These are phyloP conservation scores for Schizosaccharomyces cryophilus DNA, from an alignment of 805 yeast genomes.

Conservation along the genomic window DNA sequence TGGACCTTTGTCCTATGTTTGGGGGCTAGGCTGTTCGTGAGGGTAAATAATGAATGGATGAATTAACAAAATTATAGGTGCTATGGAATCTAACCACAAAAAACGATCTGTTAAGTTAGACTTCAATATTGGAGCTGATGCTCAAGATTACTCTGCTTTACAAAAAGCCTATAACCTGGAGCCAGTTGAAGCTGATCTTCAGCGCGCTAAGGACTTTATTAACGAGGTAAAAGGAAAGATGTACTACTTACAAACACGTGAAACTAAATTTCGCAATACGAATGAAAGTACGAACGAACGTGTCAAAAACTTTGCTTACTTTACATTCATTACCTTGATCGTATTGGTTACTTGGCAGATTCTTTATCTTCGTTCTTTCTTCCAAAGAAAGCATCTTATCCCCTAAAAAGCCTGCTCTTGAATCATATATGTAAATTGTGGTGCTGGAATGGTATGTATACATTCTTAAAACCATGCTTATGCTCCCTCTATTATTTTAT, in stretches of 20 bases:
- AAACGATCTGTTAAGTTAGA: constrained; percentile 63
- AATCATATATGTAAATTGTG: neutral
- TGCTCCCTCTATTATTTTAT: too few relatives aligned
- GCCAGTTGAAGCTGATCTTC: constrained; percentile 76
- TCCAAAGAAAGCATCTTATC: constrained; percentile 15
- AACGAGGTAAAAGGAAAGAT: constrained; percentile 60
- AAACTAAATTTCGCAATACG: constrained; percentile 81
- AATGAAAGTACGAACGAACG: constrained; percentile 89
- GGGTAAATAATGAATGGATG: too few relatives aligned
- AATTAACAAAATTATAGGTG: constrained; percentile 10
- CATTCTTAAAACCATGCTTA: too few relatives aligned
- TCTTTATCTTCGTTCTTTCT: constrained; percentile 72
- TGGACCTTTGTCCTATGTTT: too few relatives aligned
- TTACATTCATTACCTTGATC: constrained; percentile 21
- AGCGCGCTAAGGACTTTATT: constrained; percentile 64
- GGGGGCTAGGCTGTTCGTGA: too few relatives aligned
- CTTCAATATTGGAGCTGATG: constrained; percentile 85
- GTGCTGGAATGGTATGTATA: too few relatives aligned
- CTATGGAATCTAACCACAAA: constrained; percentile 16
- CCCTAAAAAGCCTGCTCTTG: neutral
- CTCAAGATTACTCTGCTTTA: constrained; percentile 90
- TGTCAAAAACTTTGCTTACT: constrained; percentile 67
- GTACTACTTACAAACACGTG: constrained; percentile 65
- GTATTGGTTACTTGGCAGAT: constrained; percentile 76
- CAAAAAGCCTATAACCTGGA: constrained; percentile 82